Evolutionary conservation across 257 asterid genomes (phyloP).

Genomic region (Penstemon barbatus): DNA sequence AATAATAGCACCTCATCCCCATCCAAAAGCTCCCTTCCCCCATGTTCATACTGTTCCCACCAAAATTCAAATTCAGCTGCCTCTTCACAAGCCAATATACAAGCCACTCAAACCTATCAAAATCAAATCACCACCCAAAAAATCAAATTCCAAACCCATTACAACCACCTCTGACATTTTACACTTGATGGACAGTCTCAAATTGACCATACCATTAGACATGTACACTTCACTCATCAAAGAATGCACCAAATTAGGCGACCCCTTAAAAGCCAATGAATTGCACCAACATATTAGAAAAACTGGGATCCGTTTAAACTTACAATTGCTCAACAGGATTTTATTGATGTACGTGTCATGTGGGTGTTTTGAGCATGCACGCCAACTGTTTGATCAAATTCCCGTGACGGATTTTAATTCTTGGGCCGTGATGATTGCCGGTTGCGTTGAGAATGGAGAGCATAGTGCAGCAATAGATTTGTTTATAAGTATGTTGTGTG

Average conservation of each 20-base stretch:
- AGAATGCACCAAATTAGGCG: constrained; percentile 56
- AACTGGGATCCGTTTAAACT: constrained; percentile 33
- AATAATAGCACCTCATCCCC: constrained; percentile 19
- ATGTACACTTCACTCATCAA: constrained; percentile 58
- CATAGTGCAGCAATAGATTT: constrained; percentile 35
- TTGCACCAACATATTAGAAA: constrained; percentile 46
- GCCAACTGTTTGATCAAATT: constrained; percentile 68
- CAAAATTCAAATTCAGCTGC: constrained; percentile 43
- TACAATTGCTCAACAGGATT: constrained; percentile 47
- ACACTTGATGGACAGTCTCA: constrained; percentile 60
- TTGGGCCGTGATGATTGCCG: constrained; percentile 68
- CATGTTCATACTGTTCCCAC: neutral
- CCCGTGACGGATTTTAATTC: constrained; percentile 48
- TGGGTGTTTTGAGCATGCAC: constrained; percentile 44
- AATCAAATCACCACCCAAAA: constrained; percentile 30
- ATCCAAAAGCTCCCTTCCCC: constrained; percentile 19
- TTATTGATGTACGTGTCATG: constrained; percentile 48
- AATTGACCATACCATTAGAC: constrained; percentile 46
- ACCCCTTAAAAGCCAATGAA: constrained; percentile 50
- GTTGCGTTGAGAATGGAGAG: constrained; percentile 51
- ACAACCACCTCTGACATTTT: constrained; percentile 59
- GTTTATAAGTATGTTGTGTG: constrained; percentile 50
- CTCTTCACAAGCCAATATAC: constrained; percentile 50
- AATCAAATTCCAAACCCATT: constrained; percentile 28
- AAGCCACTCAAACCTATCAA: constrained; percentile 34